phyloP scores from a whole-genome alignment of 495 filamentous ascomycete species.

The Aspergillus panamensis region DNA sequence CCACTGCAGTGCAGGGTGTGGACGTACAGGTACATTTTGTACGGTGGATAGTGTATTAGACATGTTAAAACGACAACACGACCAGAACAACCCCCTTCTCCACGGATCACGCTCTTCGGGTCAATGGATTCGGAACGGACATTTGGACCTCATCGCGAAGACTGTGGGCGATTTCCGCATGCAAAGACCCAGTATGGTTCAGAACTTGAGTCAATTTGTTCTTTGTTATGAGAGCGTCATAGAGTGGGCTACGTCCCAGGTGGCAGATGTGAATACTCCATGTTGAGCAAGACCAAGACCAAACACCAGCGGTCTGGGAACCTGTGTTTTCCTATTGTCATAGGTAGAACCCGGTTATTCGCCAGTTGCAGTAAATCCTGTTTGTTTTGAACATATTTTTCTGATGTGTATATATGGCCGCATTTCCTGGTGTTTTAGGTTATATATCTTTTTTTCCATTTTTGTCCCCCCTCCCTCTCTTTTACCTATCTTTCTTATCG shows the following conservation, averaged over 20 bases:
- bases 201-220: slow-evolving; percentile 90
- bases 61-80: slow-evolving; percentile 79
- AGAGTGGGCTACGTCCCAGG: slow-evolving; percentile 71
- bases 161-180: slow-evolving; percentile 85
- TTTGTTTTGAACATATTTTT: slow-evolving; percentile 4
- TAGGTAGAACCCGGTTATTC: neutral
- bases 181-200: slow-evolving; percentile 94
- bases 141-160: slow-evolving; percentile 72
- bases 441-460: slow-evolving; percentile 1
- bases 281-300: neutral
- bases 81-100: slow-evolving; percentile 6
- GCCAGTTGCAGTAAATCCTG: neutral
- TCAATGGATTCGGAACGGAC: slow-evolving; percentile 52
- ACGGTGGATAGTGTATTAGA: slow-evolving; percentile 92
- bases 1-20: slow-evolving; percentile 94
- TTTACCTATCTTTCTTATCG: too few species aligned
- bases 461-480: neutral
- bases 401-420: slow-evolving; percentile 11
- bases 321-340: neutral
- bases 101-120: slow-evolving; percentile 34
- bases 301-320: neutral
- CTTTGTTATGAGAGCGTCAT: slow-evolving; percentile 93
- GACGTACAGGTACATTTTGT: slow-evolving; percentile 93
- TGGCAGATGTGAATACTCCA: slow-evolving; percentile 13
- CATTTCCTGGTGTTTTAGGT: slow-evolving; percentile 22